phyloP scores from a whole-genome alignment of 306 rosid species.

The Sindora glabra region DNA sequence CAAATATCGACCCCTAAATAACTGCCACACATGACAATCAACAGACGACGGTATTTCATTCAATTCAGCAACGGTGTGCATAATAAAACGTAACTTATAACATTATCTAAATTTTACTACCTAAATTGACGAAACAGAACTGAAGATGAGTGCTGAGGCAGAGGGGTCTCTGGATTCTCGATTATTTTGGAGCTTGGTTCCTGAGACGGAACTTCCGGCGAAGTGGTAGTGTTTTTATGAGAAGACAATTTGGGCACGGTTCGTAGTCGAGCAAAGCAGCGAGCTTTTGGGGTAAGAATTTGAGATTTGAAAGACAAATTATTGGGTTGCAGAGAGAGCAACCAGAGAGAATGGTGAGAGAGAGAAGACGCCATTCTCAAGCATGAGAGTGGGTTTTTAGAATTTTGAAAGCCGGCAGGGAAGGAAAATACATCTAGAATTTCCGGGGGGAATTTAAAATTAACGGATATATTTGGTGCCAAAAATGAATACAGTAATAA shows the following conservation, averaged over 20 bases:
- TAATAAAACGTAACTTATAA: background rate
- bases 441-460: no score
- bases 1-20: background rate
- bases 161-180: no score
- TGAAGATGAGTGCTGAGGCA: constrained; percentile 3
- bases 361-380: constrained; percentile 34
- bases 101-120: constrained; percentile 4
- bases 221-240: constrained; percentile 5
- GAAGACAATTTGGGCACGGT: constrained; percentile 14
- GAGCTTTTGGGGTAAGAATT: constrained; percentile 19
- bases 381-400: no score
- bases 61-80: background rate
- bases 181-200: no score
- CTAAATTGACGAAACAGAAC: constrained; percentile 20
- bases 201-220: constrained; percentile 22
- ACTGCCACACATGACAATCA: background rate
- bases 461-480: no score
- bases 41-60: background rate
- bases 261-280: constrained; percentile 5
- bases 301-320: constrained; percentile 11
- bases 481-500: no score
- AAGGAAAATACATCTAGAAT: no score
- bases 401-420: background rate
- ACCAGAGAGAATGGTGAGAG: constrained; percentile 13
- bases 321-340: constrained; percentile 18